Percentiles rank a stretch among this genome's conserved stretches.
These are phyloP conservation scores for Penicillium sp. DNA, from an alignment of 2,329 filamentous ascomycete genomes.

Conservation along the genomic window DNA sequence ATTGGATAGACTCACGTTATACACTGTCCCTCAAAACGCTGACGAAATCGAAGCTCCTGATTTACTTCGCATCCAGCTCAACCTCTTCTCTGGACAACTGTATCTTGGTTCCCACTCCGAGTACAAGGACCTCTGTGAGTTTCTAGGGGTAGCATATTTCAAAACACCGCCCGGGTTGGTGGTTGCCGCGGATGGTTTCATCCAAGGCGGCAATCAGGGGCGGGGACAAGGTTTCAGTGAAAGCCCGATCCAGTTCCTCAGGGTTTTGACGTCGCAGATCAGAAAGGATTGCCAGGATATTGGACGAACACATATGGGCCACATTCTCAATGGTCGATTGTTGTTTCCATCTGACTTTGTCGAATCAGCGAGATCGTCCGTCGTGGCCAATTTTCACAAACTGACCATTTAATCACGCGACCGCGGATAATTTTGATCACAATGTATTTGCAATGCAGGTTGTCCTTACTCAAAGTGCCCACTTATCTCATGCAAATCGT, in stretches of 20 bases:
- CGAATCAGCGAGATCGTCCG: background rate
- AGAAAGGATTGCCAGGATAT: slow-evolving; percentile 40
- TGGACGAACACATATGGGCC: slow-evolving; percentile 50
- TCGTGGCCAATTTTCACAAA: background rate
- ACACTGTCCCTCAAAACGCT: slow-evolving; percentile 35
- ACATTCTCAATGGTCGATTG: slow-evolving; percentile 40
- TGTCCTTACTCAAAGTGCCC: background rate
- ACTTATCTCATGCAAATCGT: background rate
- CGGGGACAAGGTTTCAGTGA: slow-evolving; percentile 28
- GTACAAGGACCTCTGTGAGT: slow-evolving; percentile 46
- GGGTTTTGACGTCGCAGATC: slow-evolving; percentile 36
- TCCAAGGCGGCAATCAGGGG: slow-evolving; percentile 10
- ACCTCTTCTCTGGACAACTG: slow-evolving; percentile 68
- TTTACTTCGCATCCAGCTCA: slow-evolving; percentile 52
- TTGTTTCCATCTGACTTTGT: slow-evolving; percentile 15
- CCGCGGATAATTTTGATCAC: background rate
- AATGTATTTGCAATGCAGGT: background rate
- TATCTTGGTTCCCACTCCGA: slow-evolving; percentile 59
- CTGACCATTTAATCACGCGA: background rate
- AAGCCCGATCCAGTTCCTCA: slow-evolving; percentile 47
- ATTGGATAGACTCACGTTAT: slow-evolving; percentile 52
- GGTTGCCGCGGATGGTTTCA: slow-evolving; percentile 31
- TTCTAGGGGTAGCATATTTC: slow-evolving; percentile 21
- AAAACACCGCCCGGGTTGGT: slow-evolving; percentile 22
- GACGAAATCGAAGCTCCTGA: slow-evolving; percentile 17